Base-by-base conservation (phyloP, 2,329 filamentous ascomycete species). In the Colletotrichum karsti region DNA sequence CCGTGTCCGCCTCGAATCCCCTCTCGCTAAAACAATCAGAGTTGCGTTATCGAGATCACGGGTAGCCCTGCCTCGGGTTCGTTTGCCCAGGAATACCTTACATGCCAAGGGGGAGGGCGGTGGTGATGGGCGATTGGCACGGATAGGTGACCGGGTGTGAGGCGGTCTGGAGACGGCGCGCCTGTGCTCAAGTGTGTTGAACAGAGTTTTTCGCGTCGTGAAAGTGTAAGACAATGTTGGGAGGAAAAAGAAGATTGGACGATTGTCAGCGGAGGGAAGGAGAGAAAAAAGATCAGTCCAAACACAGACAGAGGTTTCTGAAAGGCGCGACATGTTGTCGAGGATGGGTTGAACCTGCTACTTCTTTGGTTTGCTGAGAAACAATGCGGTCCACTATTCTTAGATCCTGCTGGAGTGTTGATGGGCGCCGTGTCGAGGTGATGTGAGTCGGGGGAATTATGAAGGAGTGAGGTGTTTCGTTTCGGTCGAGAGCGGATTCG, bases 381-480 rank as follows among this genome's bases (percentile, higher is more conserved):
- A 33, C 13, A 53, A 24, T 7, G 20, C 50, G 30, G 51, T 33
- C 60, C 37, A 28, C 60, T 63, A 58, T 64, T 64, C 39, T 65
- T 59, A 26, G 65, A 35, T 37, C 5, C 35, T 37, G 4, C 18
- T 33, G 30, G 59, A 37, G 5, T 48, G 30, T 33, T 33, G 24
- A 8, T n/a, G 3, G n/a, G n/a, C n/a, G n/a, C n/a, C n/a, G 41
- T 37, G 24, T 28, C 13, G 12, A 15, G 24, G 39, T 28, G 55
- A 56, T 15, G 35, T 30, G 50, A 54, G 5, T 41, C 35, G 42
- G 54, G 22, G 13, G 26, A 15, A 39, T 26, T 58, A 15, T 12
- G 24, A 28, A 58, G 37, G 60, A 64, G 33, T 33, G 35, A 28
- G 9, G 26, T n/a, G 65, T 59, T 65, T 68, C 39, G 60, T 68